Conservation (phyloP, 768 basidiomycete genomes). For the Paxillus rubicundulus region DNA sequence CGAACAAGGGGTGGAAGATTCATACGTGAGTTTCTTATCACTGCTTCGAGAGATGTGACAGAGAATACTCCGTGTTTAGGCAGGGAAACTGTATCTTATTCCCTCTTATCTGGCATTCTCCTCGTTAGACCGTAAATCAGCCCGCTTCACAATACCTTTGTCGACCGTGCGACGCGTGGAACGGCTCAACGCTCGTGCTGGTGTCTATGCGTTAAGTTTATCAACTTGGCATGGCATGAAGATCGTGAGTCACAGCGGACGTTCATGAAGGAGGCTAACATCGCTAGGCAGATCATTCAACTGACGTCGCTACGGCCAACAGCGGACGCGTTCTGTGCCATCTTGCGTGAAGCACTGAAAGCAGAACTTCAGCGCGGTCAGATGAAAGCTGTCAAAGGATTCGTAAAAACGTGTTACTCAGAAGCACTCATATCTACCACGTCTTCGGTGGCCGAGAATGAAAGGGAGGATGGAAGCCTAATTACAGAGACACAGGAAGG, state of each 20-base stretch:
- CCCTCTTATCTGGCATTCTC: slow-evolving; percentile 89
- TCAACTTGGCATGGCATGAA: slow-evolving; percentile 94
- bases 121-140: slow-evolving; percentile 89
- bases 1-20: slow-evolving; percentile 79
- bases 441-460: slow-evolving; percentile 57
- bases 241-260: slow-evolving; percentile 52
- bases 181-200: slow-evolving; percentile 87
- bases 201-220: slow-evolving; percentile 93
- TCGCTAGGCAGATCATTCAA: slow-evolving; percentile 70
- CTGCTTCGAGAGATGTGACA: background rate
- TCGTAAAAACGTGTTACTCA: slow-evolving; percentile 91
- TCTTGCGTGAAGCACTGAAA: slow-evolving; percentile 87
- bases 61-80: slow-evolving; percentile 44
- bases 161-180: slow-evolving; percentile 93
- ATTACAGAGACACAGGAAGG: slow-evolving; percentile 53
- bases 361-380: slow-evolving; percentile 83
- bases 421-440: slow-evolving; percentile 74
- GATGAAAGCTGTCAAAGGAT: slow-evolving; percentile 91
- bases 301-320: slow-evolving; percentile 90
- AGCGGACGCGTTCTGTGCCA: slow-evolving; percentile 88
- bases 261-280: slow-evolving; percentile 6
- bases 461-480: slow-evolving; percentile 66
- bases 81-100: slow-evolving; percentile 86
- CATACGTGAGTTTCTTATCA: slow-evolving; percentile 66
- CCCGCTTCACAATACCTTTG: slow-evolving; percentile 86